Conservation (phyloP, 495 filamentous ascomycete species). For the Neurospora africana region DNA sequence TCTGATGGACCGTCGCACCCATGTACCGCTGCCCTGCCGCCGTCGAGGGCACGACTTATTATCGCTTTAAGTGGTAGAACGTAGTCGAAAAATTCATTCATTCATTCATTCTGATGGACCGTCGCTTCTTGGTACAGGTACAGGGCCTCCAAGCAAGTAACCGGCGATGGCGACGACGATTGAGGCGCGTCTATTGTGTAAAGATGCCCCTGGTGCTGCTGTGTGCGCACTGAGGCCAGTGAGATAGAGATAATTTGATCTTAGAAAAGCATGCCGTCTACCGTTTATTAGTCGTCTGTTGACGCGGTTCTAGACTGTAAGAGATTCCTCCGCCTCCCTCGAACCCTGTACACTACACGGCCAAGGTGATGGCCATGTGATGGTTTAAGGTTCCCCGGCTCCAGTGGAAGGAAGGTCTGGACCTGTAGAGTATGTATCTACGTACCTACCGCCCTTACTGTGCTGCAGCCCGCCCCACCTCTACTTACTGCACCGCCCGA, state of each 20-base stretch:
- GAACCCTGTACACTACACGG: not conserved
- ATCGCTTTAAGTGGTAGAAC: no score
- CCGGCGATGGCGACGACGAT: not conserved
- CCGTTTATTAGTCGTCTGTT: not conserved
- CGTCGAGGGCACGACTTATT: no score
- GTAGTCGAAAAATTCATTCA: no score
- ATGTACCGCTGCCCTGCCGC: no score
- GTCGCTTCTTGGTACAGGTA: not conserved
- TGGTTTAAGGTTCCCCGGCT: not conserved
- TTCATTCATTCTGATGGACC: no score
- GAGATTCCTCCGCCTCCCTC: not conserved
- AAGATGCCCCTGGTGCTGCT: not conserved
- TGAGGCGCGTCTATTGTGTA: not conserved
- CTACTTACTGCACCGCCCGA: not conserved
- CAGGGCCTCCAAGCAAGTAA: not conserved
- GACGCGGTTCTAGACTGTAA: not conserved
- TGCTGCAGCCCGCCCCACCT: not conserved
- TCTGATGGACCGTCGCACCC: not conserved
- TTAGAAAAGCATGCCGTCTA: not conserved
- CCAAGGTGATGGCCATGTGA: not conserved
- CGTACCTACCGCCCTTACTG: not conserved
- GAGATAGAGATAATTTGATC: not conserved
- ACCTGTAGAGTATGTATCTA: not conserved
- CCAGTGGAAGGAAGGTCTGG: not conserved
- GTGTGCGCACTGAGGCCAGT: not conserved